These are phyloP conservation scores for Filobasidium wieringae DNA, from an alignment of 768 basidiomycete genomes.

Conservation along the genomic window DNA sequence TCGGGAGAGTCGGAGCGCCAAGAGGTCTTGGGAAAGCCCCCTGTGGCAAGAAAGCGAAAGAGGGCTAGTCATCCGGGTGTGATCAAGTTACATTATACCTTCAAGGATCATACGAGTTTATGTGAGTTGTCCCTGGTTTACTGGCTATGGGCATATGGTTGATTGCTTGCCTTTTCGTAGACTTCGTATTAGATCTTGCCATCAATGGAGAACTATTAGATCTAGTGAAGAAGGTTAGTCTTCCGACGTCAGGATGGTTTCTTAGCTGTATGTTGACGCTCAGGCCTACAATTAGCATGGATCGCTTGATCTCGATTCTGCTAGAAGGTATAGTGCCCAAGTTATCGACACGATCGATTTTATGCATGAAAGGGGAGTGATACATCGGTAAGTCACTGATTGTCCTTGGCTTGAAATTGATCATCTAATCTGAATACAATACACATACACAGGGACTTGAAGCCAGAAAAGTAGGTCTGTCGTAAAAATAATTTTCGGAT, in stretches of 20 bases:
- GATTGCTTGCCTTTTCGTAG: constrained; percentile 16
- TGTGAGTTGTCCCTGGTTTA: constrained; percentile 19
- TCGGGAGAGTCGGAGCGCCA: background rate
- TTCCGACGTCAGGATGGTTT: background rate
- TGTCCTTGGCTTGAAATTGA: background rate
- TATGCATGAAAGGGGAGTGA: constrained; percentile 80
- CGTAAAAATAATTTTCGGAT: constrained; percentile 21
- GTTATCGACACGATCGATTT: constrained; percentile 76
- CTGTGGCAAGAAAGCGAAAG: constrained; percentile 1
- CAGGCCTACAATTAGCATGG: constrained; percentile 45
- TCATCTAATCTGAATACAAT: background rate
- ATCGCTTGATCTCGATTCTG: constrained; percentile 67
- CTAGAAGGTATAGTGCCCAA: constrained; percentile 78
- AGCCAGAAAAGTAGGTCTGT: constrained; percentile 39
- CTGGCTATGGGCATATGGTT: background rate
- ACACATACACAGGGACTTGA: constrained; percentile 34
- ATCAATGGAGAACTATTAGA: constrained; percentile 42
- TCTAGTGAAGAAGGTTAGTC: constrained; percentile 37
- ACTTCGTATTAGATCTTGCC: constrained; percentile 43
- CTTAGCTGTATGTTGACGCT: background rate
- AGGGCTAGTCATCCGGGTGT: constrained; percentile 29
- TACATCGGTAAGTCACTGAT: constrained; percentile 50
- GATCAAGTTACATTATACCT: constrained; percentile 33
- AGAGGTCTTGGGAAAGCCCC: background rate
- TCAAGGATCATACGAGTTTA: constrained; percentile 33